Percentiles rank a stretch among this genome's conserved stretches.
phyloP scores from a whole-genome alignment of 1,284 basidiomycete species.

The Trametes versicolor region DNA sequence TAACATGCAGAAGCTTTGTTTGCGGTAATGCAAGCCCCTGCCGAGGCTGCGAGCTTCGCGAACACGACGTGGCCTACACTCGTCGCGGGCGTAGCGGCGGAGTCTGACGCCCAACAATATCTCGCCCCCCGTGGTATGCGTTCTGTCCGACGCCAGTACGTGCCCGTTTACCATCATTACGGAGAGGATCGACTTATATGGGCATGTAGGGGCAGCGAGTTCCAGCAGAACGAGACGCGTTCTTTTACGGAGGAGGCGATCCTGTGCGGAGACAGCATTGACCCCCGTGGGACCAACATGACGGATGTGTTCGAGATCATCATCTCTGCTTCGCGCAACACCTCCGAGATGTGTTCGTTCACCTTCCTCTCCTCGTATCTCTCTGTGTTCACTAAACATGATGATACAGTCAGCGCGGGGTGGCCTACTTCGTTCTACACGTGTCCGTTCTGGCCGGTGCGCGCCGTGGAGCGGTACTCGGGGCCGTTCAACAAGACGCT shows the following conservation, averaged over 20 bases:
- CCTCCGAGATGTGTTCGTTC: conserved; percentile 32
- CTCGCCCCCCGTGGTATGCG: too few species aligned
- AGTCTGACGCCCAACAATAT: not conserved
- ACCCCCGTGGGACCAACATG: conserved; percentile 25
- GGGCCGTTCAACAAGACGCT: conserved; percentile 39
- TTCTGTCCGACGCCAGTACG: not conserved
- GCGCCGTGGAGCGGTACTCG: conserved; percentile 38
- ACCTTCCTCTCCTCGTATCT: not conserved
- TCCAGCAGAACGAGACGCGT: conserved; percentile 1
- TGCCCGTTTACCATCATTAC: not conserved
- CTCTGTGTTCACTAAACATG: not conserved
- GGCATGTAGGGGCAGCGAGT: not conserved
- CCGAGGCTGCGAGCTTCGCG: not conserved
- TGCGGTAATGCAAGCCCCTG: conserved; percentile 5
- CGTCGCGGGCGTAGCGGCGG: conserved; percentile 1
- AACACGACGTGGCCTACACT: conserved; percentile 13
- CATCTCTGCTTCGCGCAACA: conserved; percentile 24
- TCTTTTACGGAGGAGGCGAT: conserved; percentile 22
- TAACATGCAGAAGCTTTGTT: not conserved
- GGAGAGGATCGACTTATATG: conserved; percentile 23
- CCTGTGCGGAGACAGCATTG: conserved; percentile 33
- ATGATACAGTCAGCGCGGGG: conserved; percentile 13
- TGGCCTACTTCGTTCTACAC: conserved; percentile 20
- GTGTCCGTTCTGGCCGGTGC: conserved; percentile 35
- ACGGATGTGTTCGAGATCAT: conserved; percentile 32